These are phyloP conservation scores for Chaetothyriales sp. DNA, from an alignment of 2,329 filamentous ascomycete genomes.

Conservation along the genomic window DNA sequence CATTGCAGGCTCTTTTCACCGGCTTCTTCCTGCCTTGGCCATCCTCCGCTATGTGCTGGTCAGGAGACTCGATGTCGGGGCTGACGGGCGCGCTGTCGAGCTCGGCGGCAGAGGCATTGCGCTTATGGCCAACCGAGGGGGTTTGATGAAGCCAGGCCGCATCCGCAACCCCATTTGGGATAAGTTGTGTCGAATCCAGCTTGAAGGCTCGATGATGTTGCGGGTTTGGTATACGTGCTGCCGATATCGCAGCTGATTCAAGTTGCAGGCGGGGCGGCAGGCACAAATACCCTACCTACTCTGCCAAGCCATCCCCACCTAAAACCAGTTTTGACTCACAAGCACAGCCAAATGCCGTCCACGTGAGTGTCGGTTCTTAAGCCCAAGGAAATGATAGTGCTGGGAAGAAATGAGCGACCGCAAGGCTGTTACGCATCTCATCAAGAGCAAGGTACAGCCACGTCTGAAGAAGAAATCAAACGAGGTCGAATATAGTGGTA, in stretches of 20 bases:
- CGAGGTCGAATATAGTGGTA: background rate
- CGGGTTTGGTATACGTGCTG: conserved; percentile 5
- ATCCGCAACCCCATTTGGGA: background rate
- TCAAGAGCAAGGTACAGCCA: background rate
- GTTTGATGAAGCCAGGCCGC: conserved; percentile 1
- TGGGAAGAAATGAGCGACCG: background rate
- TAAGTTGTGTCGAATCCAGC: conserved; percentile 11
- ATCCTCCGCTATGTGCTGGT: conserved; percentile 31
- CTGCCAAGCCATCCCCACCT: background rate
- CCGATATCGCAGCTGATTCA: conserved; percentile 11
- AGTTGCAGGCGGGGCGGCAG: background rate
- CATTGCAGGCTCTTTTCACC: conserved; percentile 53
- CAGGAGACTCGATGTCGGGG: conserved; percentile 23
- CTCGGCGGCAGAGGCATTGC: conserved; percentile 30
- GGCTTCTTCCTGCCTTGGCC: conserved; percentile 31
- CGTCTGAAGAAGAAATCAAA: conserved; percentile 1
- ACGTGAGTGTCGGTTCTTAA: background rate
- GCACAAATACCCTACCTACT: background rate
- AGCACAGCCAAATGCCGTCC: background rate
- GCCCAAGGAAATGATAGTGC: background rate
- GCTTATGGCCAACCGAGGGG: conserved; percentile 25
- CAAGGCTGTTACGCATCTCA: background rate
- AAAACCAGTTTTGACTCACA: background rate
- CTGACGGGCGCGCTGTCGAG: conserved; percentile 33
- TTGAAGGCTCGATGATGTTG: conserved; percentile 11